phyloP scores from a whole-genome alignment of 1,139 yeast genomes.

The Candida neerlandica region DNA sequence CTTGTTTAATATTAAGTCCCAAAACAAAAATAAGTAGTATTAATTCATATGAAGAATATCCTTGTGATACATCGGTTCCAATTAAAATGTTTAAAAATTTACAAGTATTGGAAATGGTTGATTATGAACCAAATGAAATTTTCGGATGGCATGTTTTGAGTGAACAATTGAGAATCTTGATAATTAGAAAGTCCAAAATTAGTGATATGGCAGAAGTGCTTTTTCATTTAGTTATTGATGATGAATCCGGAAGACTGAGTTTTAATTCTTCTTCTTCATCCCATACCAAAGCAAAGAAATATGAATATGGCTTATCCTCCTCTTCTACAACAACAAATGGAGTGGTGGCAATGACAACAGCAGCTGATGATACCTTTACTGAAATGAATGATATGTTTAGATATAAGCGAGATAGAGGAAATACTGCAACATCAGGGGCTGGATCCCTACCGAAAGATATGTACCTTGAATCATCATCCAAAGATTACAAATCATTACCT shows the following conservation, averaged over 20 bases:
- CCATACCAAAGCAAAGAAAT: constrained; percentile 8
- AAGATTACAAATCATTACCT: constrained; percentile 30
- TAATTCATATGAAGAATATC: constrained; percentile 67
- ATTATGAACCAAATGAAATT: constrained; percentile 64
- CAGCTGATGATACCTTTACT: constrained; percentile 15
- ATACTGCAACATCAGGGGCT: constrained; percentile 24
- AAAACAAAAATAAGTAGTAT: constrained; percentile 59
- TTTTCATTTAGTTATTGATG: constrained; percentile 56
- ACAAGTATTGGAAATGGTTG: constrained; percentile 60
- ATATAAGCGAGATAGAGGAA: constrained; percentile 30
- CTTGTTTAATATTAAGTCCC: constrained; percentile 62
- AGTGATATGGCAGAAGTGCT: constrained; percentile 53
- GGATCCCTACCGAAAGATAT: constrained; percentile 30
- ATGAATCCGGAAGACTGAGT: constrained; percentile 50
- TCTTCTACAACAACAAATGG: too few relatives aligned
- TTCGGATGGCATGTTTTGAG: constrained; percentile 66
- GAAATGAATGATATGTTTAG: constrained; percentile 24
- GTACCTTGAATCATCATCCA: constrained; percentile 7
- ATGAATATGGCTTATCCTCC: constrained; percentile 1
- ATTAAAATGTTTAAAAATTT: constrained; percentile 60
- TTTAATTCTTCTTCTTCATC: constrained; percentile 26
- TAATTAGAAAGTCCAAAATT: constrained; percentile 53
- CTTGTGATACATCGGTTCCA: constrained; percentile 72
- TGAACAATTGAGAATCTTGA: constrained; percentile 57
- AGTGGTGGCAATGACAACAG: background rate